A percentile compares a stretch with the other conserved stretches of the same genome.
Evolutionary conservation across 2,329 filamentous ascomycete species (phyloP).

Genomic region (Onygena corvina): DNA sequence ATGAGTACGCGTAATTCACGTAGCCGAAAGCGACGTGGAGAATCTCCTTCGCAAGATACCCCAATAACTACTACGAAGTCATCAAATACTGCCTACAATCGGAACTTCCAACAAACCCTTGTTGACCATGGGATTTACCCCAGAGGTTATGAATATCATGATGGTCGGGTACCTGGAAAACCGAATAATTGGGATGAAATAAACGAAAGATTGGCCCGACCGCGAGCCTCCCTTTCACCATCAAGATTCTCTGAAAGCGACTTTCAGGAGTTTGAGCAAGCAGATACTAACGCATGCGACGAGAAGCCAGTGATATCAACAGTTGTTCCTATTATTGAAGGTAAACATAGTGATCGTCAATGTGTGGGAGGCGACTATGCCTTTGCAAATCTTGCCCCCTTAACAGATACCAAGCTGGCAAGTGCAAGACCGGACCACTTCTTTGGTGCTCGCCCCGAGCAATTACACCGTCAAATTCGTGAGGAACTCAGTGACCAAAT

Average conservation of each 20-base stretch:
- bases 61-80: background rate
- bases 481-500: constrained; percentile 19
- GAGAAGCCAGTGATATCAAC: constrained; percentile 26
- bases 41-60: background rate
- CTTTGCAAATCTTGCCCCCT: constrained; percentile 27
- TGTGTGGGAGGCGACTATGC: constrained; percentile 18
- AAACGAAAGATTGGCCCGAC: constrained; percentile 19
- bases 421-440: constrained; percentile 24
- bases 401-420: constrained; percentile 21
- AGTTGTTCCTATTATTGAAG: constrained; percentile 23
- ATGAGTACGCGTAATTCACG: background rate
- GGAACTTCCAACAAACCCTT: constrained; percentile 2
- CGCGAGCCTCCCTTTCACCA: constrained; percentile 27
- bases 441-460: constrained; percentile 22
- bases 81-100: background rate
- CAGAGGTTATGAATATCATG: constrained; percentile 16
- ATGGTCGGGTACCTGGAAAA: constrained; percentile 18
- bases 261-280: constrained; percentile 23
- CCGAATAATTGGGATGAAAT: constrained; percentile 26
- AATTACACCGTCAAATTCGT: constrained; percentile 21
- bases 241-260: constrained; percentile 24
- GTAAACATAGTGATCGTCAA: constrained; percentile 16
- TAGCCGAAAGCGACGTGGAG: constrained; percentile 1
- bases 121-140: constrained; percentile 4
- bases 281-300: constrained; percentile 22